Evolutionary conservation across 2,329 filamentous ascomycete species (phyloP), one percentile per base, ranked within the genome.

Genomic region (Bisporella sp.): DNA sequence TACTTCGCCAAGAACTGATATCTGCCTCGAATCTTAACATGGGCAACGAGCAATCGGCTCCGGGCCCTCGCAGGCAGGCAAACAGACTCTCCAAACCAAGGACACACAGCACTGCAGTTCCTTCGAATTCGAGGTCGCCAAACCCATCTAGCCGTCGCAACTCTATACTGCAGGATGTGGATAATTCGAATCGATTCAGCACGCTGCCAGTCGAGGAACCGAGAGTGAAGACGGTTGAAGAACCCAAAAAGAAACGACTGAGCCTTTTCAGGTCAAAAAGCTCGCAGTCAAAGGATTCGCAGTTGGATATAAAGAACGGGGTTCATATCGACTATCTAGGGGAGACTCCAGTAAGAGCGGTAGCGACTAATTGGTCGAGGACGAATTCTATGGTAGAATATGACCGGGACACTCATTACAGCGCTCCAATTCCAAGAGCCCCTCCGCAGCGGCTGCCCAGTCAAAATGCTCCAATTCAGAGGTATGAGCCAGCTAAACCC

Each of bases 31-130:
- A 21, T 21, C 21, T 21, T 3, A 21, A 21, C 39, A 64, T 63
- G 62, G 62, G 61, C 7, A 63, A 64, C 50, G 54, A 56, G 41
- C 62, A 62, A 47, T 62, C 61, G 8, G 48, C 45, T 21, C 52
- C 56, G 35, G 47, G 45, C 33, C 52, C 58, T 42, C 53, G 56
- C 32, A 51, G 54, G 49, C 42, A 52, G 5, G 48, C 50, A 9
- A 63, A 64, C 41, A 64, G 56, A 47, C 46, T 66, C n/a, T 65
- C 62, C 12, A 66, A 66, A 47, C 63, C 63, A 1, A 60, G 54
- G 44, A 64, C 63, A 21, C 64, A 60, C 31, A 58, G 58, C 5
- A 55, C 44, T 5, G 51, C 53, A 4, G 56, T 54, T 42, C 50
- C 60, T 2, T 41, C 61, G 11, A 57, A 52, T 31, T 33, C 50